Conservation (phyloP, 306 rosid species). For the Prunus mira region DNA sequence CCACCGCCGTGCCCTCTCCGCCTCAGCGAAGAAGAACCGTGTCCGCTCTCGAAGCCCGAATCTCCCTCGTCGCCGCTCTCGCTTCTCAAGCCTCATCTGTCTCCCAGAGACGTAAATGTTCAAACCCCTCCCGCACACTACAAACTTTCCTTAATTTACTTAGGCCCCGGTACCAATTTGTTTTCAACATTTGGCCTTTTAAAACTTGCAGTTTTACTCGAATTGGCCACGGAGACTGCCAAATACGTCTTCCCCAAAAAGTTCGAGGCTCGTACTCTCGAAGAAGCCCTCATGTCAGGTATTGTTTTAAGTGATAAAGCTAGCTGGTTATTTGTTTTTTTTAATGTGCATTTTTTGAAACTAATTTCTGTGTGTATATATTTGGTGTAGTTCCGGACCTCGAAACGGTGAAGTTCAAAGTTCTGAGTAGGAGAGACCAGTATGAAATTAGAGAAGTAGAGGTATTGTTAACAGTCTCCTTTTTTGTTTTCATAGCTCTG, state of each 20-base stretch:
- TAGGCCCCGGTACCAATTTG: neutral
- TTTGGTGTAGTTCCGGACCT: slow-evolving; percentile 77
- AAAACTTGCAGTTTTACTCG: slow-evolving; percentile 47
- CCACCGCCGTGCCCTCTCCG: slow-evolving; percentile 12
- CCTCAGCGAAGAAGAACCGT: slow-evolving; percentile 38
- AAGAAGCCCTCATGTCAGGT: slow-evolving; percentile 89
- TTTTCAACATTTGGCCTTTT: neutral
- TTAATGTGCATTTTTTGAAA: neutral
- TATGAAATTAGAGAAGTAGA: slow-evolving; percentile 89
- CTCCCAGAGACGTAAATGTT: slow-evolving; percentile 73
- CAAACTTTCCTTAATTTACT: slow-evolving; percentile 1
- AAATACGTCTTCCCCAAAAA: slow-evolving; percentile 76
- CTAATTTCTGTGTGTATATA: slow-evolving; percentile 2
- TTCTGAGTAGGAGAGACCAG: slow-evolving; percentile 50
- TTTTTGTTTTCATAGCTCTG: neutral
- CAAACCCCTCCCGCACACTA: neutral
- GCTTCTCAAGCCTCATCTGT: slow-evolving; percentile 68
- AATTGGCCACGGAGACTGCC: slow-evolving; percentile 60
- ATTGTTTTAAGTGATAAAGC: neutral
- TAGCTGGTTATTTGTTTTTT: neutral
- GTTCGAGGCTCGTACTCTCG: slow-evolving; percentile 74
- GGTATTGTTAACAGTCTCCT: slow-evolving; percentile 33
- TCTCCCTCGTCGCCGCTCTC: slow-evolving; percentile 74
- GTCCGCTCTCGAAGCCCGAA: slow-evolving; percentile 67
- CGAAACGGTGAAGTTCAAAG: slow-evolving; percentile 71